Evolutionary conservation across 2,329 filamentous ascomycete genomes (phyloP).

Genomic region (Chrysosphaeria jannelii): DNA sequence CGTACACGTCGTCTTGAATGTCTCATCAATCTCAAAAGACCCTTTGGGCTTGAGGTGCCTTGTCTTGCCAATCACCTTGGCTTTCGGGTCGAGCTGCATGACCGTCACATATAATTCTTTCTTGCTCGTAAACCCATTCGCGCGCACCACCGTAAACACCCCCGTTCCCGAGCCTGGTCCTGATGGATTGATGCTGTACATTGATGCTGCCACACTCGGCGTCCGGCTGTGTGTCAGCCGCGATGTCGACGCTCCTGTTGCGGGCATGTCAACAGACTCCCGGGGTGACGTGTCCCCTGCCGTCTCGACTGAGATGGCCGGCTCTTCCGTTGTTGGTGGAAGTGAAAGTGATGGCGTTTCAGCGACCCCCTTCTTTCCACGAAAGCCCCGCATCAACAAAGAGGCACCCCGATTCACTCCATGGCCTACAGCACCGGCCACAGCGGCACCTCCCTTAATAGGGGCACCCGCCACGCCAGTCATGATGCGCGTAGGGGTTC

Average conservation of each 20-base stretch:
- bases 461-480: slow-evolving; percentile 55
- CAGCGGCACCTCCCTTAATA: slow-evolving; percentile 71
- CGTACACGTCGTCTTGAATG: slow-evolving; percentile 46
- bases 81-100: slow-evolving; percentile 32
- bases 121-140: slow-evolving; percentile 43
- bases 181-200: slow-evolving; percentile 28
- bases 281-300: not conserved
- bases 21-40: slow-evolving; percentile 41
- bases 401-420: slow-evolving; percentile 71
- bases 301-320: slow-evolving; percentile 5
- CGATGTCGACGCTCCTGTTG: slow-evolving; percentile 4
- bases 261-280: slow-evolving; percentile 1
- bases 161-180: slow-evolving; percentile 39
- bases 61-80: slow-evolving; percentile 68
- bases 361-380: slow-evolving; percentile 24
- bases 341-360: too few relatives aligned
- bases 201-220: slow-evolving; percentile 33
- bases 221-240: slow-evolving; percentile 15
- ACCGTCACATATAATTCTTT: slow-evolving; percentile 59
- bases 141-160: slow-evolving; percentile 49
- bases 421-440: slow-evolving; percentile 38
- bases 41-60: slow-evolving; percentile 56
- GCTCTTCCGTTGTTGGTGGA: slow-evolving; percentile 16
- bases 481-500: slow-evolving; percentile 73
- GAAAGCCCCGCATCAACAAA: slow-evolving; percentile 66